These are phyloP conservation scores for Geotrichum histeridarum DNA, from an alignment of 1,139 yeast genomes.

Conservation along the genomic window DNA sequence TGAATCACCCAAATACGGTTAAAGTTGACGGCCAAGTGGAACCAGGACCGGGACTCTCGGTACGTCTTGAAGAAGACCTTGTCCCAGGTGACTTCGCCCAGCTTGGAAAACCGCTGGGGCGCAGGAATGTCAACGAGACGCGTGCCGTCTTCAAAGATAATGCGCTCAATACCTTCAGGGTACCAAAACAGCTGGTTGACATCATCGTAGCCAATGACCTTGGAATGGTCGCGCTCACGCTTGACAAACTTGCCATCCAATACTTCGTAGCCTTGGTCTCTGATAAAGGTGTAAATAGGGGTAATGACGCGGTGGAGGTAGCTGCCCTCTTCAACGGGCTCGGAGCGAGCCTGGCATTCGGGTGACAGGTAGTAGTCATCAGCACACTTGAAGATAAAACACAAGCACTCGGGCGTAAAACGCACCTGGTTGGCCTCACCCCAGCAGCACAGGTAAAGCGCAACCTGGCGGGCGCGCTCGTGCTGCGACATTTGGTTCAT, in stretches of 20 bases:
- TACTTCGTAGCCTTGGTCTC: constrained; percentile 94
- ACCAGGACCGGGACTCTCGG: constrained; percentile 96
- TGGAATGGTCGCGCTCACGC: constrained; percentile 94
- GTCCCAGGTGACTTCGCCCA: constrained; percentile 91
- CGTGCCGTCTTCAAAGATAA: constrained; percentile 83
- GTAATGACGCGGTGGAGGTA: constrained; percentile 87
- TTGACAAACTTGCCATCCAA: constrained; percentile 92
- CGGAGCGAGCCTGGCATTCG: constrained; percentile 77
- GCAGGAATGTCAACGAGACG: constrained; percentile 85
- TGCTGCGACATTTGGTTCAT: constrained; percentile 65
- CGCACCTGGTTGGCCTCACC: constrained; percentile 98
- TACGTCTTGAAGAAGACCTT: constrained; percentile 93
- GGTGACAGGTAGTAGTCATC: constrained; percentile 82
- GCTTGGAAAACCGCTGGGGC: constrained; percentile 79
- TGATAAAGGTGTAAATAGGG: constrained; percentile 82
- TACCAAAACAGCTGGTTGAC: constrained; percentile 98
- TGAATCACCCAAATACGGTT: constrained; percentile 98
- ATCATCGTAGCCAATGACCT: constrained; percentile 94
- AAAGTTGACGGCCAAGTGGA: constrained; percentile 89
- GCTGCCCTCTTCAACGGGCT: constrained; percentile 88
- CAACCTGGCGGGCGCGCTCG: constrained; percentile 85
- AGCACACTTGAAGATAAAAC: constrained; percentile 92
- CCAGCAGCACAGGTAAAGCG: constrained; percentile 88
- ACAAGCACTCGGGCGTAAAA: constrained; percentile 86
- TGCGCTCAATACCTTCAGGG: constrained; percentile 96